Conservation (phyloP, 169 alveolate species). For the Eimeria maxima region DNA sequence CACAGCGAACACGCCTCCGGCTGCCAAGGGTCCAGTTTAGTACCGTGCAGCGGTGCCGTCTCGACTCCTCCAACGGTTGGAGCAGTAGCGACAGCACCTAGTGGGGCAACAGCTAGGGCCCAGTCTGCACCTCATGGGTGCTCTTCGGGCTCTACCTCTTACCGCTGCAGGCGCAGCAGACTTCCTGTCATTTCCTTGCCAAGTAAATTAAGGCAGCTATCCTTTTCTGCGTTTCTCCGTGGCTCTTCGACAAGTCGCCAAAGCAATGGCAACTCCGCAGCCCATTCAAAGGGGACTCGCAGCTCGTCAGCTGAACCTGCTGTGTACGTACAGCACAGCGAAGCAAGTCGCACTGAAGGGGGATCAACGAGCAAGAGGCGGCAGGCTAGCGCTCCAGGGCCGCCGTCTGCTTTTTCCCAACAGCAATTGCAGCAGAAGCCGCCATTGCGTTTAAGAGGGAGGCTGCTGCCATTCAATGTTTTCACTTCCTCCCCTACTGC, state of each 20-base stretch:
- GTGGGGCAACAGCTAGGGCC: background rate
- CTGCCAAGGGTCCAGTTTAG: background rate
- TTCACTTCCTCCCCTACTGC: background rate
- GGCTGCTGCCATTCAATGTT: slow-evolving; percentile 2
- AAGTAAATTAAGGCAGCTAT: background rate
- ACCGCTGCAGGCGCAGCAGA: slow-evolving; percentile 10
- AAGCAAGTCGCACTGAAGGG: background rate
- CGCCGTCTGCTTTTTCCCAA: background rate
- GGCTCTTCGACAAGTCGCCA: background rate
- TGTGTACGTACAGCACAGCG: background rate
- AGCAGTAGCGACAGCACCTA: background rate
- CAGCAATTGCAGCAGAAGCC: slow-evolving; percentile 31
- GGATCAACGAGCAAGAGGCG: background rate
- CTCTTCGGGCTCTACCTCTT: background rate
- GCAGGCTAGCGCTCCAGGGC: background rate
- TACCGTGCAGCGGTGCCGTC: background rate
- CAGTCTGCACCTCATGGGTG: background rate
- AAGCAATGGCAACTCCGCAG: background rate
- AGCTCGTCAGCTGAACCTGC: background rate
- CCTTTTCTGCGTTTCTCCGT: background rate
- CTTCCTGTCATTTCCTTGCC: background rate
- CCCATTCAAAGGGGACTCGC: background rate
- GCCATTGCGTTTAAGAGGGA: background rate
- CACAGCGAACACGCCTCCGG: background rate
- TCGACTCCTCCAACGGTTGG: background rate